Evolutionary conservation across 2,329 filamentous ascomycete species (phyloP).

Genomic region (Trichoderma hamatum): DNA sequence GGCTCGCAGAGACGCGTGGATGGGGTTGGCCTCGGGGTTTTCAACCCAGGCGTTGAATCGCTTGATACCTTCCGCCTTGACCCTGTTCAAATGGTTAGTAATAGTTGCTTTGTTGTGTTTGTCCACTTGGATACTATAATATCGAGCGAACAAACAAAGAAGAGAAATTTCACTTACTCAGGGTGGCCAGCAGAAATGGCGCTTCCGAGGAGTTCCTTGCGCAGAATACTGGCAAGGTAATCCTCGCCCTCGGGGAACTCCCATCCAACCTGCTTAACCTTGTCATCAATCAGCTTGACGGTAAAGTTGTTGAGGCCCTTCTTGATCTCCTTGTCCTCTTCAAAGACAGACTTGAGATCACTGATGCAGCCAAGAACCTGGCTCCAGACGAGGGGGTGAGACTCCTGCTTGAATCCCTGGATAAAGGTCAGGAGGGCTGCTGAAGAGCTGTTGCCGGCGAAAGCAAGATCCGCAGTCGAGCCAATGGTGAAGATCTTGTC

Average conservation of each 20-base stretch:
- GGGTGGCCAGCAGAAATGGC: slow-evolving; percentile 79
- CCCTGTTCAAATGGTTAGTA: slow-evolving; percentile 46
- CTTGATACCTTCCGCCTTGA: slow-evolving; percentile 72
- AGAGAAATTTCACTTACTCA: slow-evolving; percentile 53
- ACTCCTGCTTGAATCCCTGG: slow-evolving; percentile 80
- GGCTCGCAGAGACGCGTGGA: slow-evolving; percentile 80
- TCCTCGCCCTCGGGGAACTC: slow-evolving; percentile 77
- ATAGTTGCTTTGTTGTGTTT: background rate
- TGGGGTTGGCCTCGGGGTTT: slow-evolving; percentile 66
- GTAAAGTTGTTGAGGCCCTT: slow-evolving; percentile 77
- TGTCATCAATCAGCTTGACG: slow-evolving; percentile 73
- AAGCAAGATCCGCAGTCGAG: slow-evolving; percentile 85
- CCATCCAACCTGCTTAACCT: slow-evolving; percentile 82
- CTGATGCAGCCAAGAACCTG: slow-evolving; percentile 78
- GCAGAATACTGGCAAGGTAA: slow-evolving; percentile 79
- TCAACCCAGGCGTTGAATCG: slow-evolving; percentile 80
- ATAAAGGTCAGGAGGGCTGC: slow-evolving; percentile 80
- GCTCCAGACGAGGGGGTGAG: slow-evolving; percentile 85
- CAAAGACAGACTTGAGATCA: slow-evolving; percentile 82
- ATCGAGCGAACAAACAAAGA: background rate
- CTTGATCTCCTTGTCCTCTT: slow-evolving; percentile 71
- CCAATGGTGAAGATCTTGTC: slow-evolving; percentile 94
- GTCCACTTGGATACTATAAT: background rate
- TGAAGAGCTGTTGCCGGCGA: slow-evolving; percentile 83
- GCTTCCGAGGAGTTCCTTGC: slow-evolving; percentile 75